Evolutionary conservation across 371 early-diverging fungal species (phyloP), one percentile per base, ranked within the genome.

Genomic region (Lichtheimia corymbifera): DNA sequence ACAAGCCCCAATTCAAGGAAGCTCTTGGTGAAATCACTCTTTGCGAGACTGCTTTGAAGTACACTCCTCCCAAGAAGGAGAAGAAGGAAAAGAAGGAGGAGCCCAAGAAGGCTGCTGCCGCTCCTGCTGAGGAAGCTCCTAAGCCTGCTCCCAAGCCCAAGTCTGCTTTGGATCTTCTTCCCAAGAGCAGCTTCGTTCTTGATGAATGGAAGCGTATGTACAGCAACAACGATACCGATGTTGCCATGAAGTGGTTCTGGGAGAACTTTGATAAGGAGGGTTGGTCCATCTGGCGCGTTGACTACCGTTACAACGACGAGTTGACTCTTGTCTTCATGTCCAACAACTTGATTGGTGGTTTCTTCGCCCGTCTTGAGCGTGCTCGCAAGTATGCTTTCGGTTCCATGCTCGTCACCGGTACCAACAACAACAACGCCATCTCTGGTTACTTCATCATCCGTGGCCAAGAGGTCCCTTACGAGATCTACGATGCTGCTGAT

Each of bases 161-260:
- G 92, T 92, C 90, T 87, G 87, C 88, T 73, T 79, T 95, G 67
- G 96, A 97, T 69, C 77, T 88, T 64, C 84, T 96, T 69, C 95
- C 95, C 63, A 86, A 89, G 58, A 89, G 94, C 71, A 66, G 77
- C 65, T 88, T 96, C 80, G 73, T 80, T 67, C 68, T 96, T 61
- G 95, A 97, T 62, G 91, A 89, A 66, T 97, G 96, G 97, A 96
- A 97, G 88, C 90, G 96, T 59, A 88, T 92, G 83, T 97, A 97
- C 90, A 94, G 94, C 58, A 97, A 97, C 92, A 94, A 94, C 79
- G 92, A 94, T 62, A 88, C 90, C 67, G 92, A 93, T 62, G 85
- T 80, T 52, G 93, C 96, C 67, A 82, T 91, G 81, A 82, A 94
- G 83, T 97, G 91, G 91, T 92, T 97, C 84, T 95, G 95, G 95